Conservation (phyloP, 2,329 filamentous ascomycete genomes). For the Colletotrichum salicis region DNA sequence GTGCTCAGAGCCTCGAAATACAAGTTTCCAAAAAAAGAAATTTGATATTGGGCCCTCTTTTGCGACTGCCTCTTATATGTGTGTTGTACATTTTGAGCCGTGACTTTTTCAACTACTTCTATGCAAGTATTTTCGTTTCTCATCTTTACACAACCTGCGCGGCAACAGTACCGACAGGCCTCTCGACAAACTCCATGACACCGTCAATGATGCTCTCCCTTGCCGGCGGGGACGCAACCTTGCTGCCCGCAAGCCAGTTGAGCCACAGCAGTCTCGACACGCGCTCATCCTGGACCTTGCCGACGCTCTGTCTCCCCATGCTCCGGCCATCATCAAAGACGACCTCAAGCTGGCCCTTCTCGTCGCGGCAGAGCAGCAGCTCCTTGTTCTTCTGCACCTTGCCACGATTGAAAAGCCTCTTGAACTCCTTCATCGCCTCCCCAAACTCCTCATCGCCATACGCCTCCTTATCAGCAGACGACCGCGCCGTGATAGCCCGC, state of each 20-base stretch:
- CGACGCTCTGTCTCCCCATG: constrained; percentile 66
- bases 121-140: constrained; percentile 30
- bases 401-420: constrained; percentile 81
- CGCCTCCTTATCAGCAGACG: constrained; percentile 64
- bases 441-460: constrained; percentile 82
- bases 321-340: constrained; percentile 69
- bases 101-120: constrained; percentile 28
- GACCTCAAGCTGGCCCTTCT: constrained; percentile 72
- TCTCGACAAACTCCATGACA: constrained; percentile 85
- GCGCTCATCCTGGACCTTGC: constrained; percentile 80
- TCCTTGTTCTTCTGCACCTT: constrained; percentile 84
- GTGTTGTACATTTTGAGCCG: constrained; percentile 37
- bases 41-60: too few species aligned
- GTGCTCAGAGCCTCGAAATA: not conserved
- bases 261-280: constrained; percentile 87
- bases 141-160: constrained; percentile 71
- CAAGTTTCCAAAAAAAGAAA: not conserved
- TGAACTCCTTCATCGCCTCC: constrained; percentile 79
- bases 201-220: constrained; percentile 87
- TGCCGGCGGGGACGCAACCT: constrained; percentile 85
- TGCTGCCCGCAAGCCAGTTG: constrained; percentile 87
- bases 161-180: constrained; percentile 88
- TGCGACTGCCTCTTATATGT: not conserved
- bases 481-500: constrained; percentile 80
- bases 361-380: constrained; percentile 77